These are phyloP conservation scores for Blastocystis sp. DNA, from an alignment of 352 stramenopile genomes.

Conservation along the genomic window DNA sequence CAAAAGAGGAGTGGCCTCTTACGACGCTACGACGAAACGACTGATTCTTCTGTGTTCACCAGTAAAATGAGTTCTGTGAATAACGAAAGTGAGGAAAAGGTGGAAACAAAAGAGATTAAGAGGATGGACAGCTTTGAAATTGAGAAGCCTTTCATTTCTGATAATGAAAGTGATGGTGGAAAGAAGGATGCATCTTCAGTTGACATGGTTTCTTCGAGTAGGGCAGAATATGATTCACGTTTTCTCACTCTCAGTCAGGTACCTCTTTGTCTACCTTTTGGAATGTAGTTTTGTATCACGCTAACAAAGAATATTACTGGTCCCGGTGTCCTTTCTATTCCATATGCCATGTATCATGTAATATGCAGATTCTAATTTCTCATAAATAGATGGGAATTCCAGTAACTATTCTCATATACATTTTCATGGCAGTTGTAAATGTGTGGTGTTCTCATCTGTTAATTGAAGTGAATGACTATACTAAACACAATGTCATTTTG, in stretches of 20 bases:
- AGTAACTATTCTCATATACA: conserved; percentile 33
- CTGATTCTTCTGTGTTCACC: too few relatives aligned
- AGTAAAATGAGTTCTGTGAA: not conserved
- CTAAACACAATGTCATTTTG: not conserved
- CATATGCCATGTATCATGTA: conserved; percentile 38
- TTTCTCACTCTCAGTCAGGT: conserved; percentile 54
- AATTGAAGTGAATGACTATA: conserved; percentile 41
- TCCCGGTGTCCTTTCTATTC: conserved; percentile 47
- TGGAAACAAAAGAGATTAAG: not conserved
- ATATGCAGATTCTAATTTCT: not conserved
- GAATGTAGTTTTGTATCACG: conserved; percentile 51
- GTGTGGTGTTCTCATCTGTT: conserved; percentile 53
- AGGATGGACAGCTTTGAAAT: conserved; percentile 60
- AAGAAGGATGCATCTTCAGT: conserved; percentile 28
- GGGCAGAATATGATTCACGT: conserved; percentile 9
- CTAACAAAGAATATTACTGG: conserved; percentile 60
- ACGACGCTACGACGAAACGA: not conserved
- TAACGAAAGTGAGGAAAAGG: not conserved
- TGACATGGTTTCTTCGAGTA: not conserved
- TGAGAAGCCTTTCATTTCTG: conserved; percentile 52
- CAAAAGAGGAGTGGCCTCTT: not conserved
- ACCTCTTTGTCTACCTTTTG: not conserved
- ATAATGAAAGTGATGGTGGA: conserved; percentile 29
- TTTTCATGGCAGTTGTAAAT: conserved; percentile 36
- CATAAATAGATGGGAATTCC: conserved; percentile 45